These are phyloP conservation scores for Boletales sp. DNA, from an alignment of 768 basidiomycete species.

Conservation along the genomic window DNA sequence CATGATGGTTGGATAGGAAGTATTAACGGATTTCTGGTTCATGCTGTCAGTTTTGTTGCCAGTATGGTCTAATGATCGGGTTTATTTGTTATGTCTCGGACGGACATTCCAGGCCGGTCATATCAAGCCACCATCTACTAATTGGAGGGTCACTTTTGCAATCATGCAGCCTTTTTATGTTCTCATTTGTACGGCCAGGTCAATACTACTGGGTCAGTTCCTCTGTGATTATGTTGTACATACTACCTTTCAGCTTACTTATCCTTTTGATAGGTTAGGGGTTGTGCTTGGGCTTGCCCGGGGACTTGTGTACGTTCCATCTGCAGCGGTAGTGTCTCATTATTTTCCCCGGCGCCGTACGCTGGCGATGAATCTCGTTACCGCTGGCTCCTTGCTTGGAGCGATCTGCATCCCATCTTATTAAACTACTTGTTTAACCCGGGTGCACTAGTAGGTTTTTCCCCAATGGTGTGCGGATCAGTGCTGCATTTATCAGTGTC, in stretches of 20 bases:
- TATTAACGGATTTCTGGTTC: conserved; percentile 38
- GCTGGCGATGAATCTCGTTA: conserved; percentile 42
- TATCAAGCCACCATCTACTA: conserved; percentile 40
- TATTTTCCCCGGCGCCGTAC: conserved; percentile 41
- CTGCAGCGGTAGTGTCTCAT: conserved; percentile 41
- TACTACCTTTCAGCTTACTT: neutral
- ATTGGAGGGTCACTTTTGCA: conserved; percentile 43
- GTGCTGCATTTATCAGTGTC: conserved; percentile 39
- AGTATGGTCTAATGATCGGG: conserved; percentile 50
- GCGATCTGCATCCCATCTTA: conserved; percentile 25
- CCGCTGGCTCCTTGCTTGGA: conserved; percentile 35
- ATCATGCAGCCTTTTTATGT: conserved; percentile 39
- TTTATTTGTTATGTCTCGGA: conserved; percentile 41
- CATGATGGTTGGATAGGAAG: conserved; percentile 43
- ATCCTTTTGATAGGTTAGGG: conserved; percentile 44
- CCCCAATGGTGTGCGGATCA: conserved; percentile 46
- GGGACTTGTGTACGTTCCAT: conserved; percentile 46
- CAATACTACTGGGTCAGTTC: conserved; percentile 42
- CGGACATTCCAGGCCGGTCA: neutral
- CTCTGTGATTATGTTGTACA: too few relatives aligned
- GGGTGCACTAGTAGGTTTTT: conserved; percentile 37
- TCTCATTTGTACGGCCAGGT: conserved; percentile 40
- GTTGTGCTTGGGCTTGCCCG: conserved; percentile 42
- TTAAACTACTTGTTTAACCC: conserved; percentile 27
- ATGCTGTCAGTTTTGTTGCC: conserved; percentile 35